Evolutionary conservation across 495 filamentous ascomycete species (phyloP), one percentile per base, ranked within the genome.

Genomic region (Aspergillus nanangensis): DNA sequence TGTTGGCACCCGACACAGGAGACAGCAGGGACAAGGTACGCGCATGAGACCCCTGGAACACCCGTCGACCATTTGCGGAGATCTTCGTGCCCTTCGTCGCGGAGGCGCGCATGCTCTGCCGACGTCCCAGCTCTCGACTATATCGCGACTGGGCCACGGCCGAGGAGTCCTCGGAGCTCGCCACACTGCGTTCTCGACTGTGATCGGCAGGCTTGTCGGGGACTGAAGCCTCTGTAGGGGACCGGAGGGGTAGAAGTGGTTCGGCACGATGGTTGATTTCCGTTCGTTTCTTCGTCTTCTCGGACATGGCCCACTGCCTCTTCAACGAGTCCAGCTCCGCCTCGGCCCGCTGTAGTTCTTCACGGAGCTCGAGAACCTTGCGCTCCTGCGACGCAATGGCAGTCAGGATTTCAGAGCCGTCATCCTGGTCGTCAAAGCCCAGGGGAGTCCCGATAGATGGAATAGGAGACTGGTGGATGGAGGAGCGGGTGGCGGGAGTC

Each of bases 351-450:
- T 69, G 62, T 10, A 98, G 74, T 61, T 96, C 93, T 62, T 97
- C 93, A 38, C 82, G 84, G 23, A 97, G 72, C 70, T 97, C 93
- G 33, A 98, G 69, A 5, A 98, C 92, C 41, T 80, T 81, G n/a
- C 93, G 81, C 61, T 98, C 93, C 64, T 96, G 90, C 4, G 88
- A 84, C 11, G 93, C 93, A 44, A 97, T 83, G 24, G 88, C 86
- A 27, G 88, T 88, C 32, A 98, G 80, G 50, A 96, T 85, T n/a
- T 81, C 77, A 53, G 74, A 83, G 19, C 86, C 71, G 52, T 94
- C 88, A 32, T 64, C 57, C 10, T 55, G 47, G 8, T 50, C 53
- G 35, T 72, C 71, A 25, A 66, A 64, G 4, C 62, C 51, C 33
- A 70, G 72, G 0, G 86, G 82, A 8, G 63, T 57, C 21, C 60